A percentile compares a stretch with the other conserved stretches of the same genome.
Evolutionary conservation across 139 green algal species (phyloP).

Genomic region (Yamagishiella unicocca): DNA sequence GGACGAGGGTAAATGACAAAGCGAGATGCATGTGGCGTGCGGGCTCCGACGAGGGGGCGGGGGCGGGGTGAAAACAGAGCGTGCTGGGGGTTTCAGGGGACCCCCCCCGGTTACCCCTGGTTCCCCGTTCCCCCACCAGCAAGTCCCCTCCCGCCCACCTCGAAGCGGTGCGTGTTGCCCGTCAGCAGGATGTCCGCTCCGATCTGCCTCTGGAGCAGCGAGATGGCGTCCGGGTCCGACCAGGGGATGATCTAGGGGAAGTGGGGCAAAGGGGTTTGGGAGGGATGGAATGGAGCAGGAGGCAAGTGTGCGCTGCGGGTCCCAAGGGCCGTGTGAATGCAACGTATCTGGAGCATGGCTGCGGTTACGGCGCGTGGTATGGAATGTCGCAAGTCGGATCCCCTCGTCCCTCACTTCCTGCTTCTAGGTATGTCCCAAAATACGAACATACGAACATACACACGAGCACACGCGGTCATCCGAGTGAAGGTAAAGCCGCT

Average conservation of each 20-base stretch:
- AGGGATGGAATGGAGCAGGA: not conserved
- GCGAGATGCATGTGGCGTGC: not conserved
- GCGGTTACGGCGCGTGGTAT: no score
- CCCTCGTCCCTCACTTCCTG: no score
- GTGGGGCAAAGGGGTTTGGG: not conserved
- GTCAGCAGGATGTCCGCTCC: conserved; percentile 94
- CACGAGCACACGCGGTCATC: no score
- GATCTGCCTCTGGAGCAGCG: conserved; percentile 86
- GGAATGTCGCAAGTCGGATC: no score
- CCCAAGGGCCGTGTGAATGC: no score
- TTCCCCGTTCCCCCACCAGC: not conserved
- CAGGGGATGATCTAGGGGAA: conserved; percentile 84
- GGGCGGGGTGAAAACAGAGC: not conserved
- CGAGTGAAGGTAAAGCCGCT: no score
- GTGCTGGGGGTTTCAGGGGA: not conserved
- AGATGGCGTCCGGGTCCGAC: conserved; percentile 83
- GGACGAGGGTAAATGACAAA: no score
- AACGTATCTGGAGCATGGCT: no score
- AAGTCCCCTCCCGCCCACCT: conserved; percentile 58
- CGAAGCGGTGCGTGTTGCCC: conserved; percentile 93
- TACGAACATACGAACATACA: no score
- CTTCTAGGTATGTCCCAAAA: no score
- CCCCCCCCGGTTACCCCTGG: not conserved
- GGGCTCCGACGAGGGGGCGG: no score
- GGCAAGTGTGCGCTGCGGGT: no score